Base-by-base conservation (phyloP, 768 basidiomycete species). In the Tephrocybe sp. region DNA sequence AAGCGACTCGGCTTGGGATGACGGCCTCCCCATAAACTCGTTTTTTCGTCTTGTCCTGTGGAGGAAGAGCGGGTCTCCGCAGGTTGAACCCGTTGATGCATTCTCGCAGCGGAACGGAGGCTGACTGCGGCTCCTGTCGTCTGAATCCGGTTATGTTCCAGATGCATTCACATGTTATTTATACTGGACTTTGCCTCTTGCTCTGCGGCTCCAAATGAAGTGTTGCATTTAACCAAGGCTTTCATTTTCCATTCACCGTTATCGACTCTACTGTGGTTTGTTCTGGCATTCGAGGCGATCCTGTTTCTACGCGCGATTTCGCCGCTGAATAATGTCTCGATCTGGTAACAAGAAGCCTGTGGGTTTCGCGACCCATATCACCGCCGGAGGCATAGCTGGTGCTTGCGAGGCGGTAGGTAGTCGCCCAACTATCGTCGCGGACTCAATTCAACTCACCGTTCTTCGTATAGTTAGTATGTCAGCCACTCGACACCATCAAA, bases 401-500 rank as follows among this genome's bases (percentile, higher is more conserved):
- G 87, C 87, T 42, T 91, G 93, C 68, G 95, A 98, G 73, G 95
- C 96, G 49, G 86, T 93, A 53, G 60, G 87, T 70, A 48, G 32
- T 36, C 26, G 4, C 4, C 32, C 37, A 6, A 50, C 45, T 20
- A 40, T 17, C 30, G 24, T 21, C 3, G 15, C 12, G 24, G 15
- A n/a, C 38, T 20, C 26, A 24, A 23, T 14, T 3, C 40, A 39
- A 48, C 41, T 28, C 12, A 21, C 8, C 12, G 38, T 40, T 30
- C 47, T 28, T 32, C 58, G 45, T 30, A 30, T 49, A 92, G 89
- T 66, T 91, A 53, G 78, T 68, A 63, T 96, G 94, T 68, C 94
- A 96, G 65, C 94, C 94, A 10, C 84, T 98, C 38, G 97, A 99
- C 68, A 98, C 97, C 21, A 98, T 98, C 78, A 98, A 98, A 75